phyloP scores from a whole-genome alignment of 139 green algal species.

The Coelastrella sp. region DNA sequence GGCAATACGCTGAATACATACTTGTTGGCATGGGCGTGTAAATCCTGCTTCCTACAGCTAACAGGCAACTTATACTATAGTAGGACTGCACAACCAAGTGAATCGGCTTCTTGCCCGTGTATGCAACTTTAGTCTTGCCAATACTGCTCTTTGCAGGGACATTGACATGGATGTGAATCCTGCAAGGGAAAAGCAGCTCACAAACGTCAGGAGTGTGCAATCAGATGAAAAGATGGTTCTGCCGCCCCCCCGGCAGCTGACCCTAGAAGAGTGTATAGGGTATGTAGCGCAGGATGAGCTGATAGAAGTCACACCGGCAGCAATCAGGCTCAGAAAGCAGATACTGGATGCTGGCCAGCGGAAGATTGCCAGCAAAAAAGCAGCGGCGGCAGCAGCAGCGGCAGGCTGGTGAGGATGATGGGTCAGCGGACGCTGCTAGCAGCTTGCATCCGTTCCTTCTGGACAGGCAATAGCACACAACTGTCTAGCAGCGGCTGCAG shows the following conservation, averaged over 20 bases:
- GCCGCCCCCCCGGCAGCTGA: constrained; percentile 72
- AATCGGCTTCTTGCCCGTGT: neutral
- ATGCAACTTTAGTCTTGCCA: neutral
- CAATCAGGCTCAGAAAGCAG: constrained; percentile 81
- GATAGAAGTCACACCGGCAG: constrained; percentile 87
- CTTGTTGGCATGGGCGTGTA: too few relatives aligned
- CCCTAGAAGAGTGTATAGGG: constrained; percentile 89
- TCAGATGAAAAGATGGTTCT: constrained; percentile 85
- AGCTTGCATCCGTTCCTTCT: neutral
- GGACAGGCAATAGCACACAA: neutral
- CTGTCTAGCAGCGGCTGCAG: neutral
- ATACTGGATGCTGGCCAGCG: constrained; percentile 55
- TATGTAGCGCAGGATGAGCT: constrained; percentile 88
- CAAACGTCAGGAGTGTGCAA: constrained; percentile 82
- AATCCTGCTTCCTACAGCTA: too few relatives aligned
- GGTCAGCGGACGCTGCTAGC: neutral
- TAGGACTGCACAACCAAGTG: too few relatives aligned
- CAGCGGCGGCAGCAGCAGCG: constrained; percentile 13
- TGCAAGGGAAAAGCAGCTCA: constrained; percentile 88
- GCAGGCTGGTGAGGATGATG: neutral
- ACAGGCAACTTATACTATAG: too few relatives aligned
- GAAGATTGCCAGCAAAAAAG: constrained; percentile 27
- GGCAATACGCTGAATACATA: too few relatives aligned
- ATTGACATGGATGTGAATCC: constrained; percentile 88
- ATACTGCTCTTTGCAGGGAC: constrained; percentile 51